Evolutionary conservation across 768 basidiomycete species (phyloP), one percentile per base, ranked within the genome.

Genomic region (Termitomyces titanicus): DNA sequence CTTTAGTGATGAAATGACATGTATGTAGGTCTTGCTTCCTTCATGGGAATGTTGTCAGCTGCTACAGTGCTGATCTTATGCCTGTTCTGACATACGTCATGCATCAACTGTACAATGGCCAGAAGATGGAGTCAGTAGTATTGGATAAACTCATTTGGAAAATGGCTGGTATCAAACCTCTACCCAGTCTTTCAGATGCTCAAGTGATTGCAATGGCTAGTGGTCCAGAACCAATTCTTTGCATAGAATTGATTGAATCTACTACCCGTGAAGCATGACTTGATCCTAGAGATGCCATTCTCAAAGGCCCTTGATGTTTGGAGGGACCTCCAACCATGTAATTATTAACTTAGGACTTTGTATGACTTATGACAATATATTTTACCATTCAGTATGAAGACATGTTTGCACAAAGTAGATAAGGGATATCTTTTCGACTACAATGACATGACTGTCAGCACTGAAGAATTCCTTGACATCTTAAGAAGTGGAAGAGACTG

Each of bases 151-250:
- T 99, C 48, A 92, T 98, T 48, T 89, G 86, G 81, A 92, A 93
- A 67, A 96, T 98, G 93, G 89, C 94, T 5, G 94, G 91, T 3
- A 92, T 97, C 55, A 88, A 96, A 64, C 92, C 94, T 3, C 74
- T 97, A 48, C 91, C 92, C 0, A 94, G 87, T 67, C 74, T 98
- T 35, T 91, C 94, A 0, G 93, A 97, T 57, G 78, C 85, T 0
- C 95, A 98, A 69, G 84, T 98, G 49, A 69, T 79, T 38, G 92
- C 92, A 5, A 95, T 97, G 85, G 92, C 90, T 6, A 93, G 95
- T 44, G 97, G 97, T n/a, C n/a, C n/a, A n/a, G n/a, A n/a, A 4
- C 85, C 90, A 3, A 79, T 83, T 25, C 79, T 99, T 51, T 84
- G 94, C 29, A 86, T 88, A 40, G 96, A 98, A 73, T 89, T 92